phyloP scores from a whole-genome alignment of 2,329 filamentous ascomycete species.

The Scleromitrula shiraiana region DNA sequence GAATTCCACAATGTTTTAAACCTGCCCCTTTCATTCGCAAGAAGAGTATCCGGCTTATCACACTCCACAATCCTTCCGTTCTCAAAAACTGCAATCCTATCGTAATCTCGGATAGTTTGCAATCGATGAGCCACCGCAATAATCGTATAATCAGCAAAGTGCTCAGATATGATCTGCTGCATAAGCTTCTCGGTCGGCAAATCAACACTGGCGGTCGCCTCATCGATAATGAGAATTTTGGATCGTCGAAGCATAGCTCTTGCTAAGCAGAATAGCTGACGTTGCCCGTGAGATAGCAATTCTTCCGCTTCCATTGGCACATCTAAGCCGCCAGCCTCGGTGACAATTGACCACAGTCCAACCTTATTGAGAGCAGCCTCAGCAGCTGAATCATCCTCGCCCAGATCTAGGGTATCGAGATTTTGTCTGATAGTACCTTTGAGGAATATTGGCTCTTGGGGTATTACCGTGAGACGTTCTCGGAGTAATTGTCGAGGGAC shows the following conservation, averaged over 20 bases:
- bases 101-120: constrained; percentile 92
- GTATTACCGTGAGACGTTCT: constrained; percentile 30
- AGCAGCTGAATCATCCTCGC: constrained; percentile 32
- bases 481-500: constrained; percentile 39
- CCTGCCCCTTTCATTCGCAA: neutral
- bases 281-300: constrained; percentile 39
- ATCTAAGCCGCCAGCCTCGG: constrained; percentile 13
- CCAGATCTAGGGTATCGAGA: constrained; percentile 34
- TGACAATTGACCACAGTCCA: constrained; percentile 19
- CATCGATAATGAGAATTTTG: constrained; percentile 30
- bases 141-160: constrained; percentile 74
- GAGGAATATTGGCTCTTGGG: constrained; percentile 44
- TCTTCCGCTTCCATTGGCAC: constrained; percentile 35
- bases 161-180: constrained; percentile 80
- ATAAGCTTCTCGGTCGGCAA: constrained; percentile 91
- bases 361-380: constrained; percentile 38
- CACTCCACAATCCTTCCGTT: constrained; percentile 79
- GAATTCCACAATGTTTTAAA: neutral
- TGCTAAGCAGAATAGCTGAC: constrained; percentile 37
- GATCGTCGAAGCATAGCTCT: constrained; percentile 33
- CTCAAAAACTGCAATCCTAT: constrained; percentile 91
- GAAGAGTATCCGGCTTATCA: constrained; percentile 61
- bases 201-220: constrained; percentile 51
- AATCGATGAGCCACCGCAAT: constrained; percentile 91
- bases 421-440: constrained; percentile 41